Base-by-base conservation (phyloP, 1,139 yeast species). In the Arxiozyma bovina region DNA sequence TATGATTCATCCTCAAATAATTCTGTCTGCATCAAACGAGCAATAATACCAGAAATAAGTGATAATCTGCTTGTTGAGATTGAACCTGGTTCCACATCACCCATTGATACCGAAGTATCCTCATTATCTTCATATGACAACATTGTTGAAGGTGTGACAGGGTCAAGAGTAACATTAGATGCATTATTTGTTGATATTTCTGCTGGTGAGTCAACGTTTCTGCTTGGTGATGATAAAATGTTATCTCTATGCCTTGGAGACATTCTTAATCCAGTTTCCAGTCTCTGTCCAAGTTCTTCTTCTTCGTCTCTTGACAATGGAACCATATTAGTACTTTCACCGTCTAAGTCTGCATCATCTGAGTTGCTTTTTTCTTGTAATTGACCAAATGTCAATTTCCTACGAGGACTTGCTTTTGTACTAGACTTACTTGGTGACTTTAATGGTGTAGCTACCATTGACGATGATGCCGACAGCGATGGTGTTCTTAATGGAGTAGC, bases 1-100 rank as follows among this genome's bases (percentile, higher is more conserved):
- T 82, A 81, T 4, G 77, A 71, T 43, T 75, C 80, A 46, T 73
- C 75, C 50, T 74, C 77, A 62, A 82, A 78, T 46, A 78, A 59
- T 34, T 74, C 76, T 1, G 81, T 71, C 54, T 77, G 76, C 66
- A 77, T 70, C 34, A 80, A 65, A 45, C 71, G 71, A 3, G 82
- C 77, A 70, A 82, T 73, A 8, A 74, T 68, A 51, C 76, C 70
- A 2, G 77, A 74, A 58, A 83, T 73, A 3, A 70, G 60, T 8
- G 71, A 68, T 55, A 76, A 73, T 65, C 89, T 75, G 60, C 78
- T 82, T 1, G 73, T 65, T 44, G 84, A 79, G 45, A 82, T 75
- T 0, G 68, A 61, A 8, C 72, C 64, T 30, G 74, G 66, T 53
- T 75, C 66, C 21, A 54, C 55, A 21, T 59, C 59, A 38, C 64